A percentile compares a stretch with the other conserved stretches of the same genome.
Conservation (phyloP, 1,284 basidiomycete genomes). For the Ustilago crameri region DNA sequence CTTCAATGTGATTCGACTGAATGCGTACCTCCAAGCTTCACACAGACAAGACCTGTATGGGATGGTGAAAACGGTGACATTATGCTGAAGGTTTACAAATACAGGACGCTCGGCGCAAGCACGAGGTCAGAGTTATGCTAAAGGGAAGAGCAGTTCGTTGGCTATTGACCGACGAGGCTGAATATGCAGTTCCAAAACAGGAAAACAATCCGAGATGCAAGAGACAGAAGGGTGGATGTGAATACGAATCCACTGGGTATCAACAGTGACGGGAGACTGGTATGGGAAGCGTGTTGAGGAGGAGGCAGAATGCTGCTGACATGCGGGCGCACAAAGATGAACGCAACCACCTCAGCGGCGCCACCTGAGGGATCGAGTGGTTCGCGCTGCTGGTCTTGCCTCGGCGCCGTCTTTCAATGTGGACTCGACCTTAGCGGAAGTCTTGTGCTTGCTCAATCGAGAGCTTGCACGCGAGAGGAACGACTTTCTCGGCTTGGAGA, state of each 20-base stretch:
- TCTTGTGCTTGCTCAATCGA: constrained; percentile 26
- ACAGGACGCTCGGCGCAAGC: constrained; percentile 3
- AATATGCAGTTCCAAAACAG: neutral
- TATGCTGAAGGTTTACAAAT: constrained; percentile 6
- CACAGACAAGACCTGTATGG: no score
- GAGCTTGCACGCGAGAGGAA: constrained; percentile 22
- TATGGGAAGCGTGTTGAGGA: no score
- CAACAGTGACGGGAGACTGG: no score
- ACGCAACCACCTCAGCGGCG: constrained; percentile 4
- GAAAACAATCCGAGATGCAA: neutral
- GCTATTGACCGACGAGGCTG: neutral
- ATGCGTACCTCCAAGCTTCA: no score
- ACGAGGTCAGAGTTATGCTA: constrained; percentile 1
- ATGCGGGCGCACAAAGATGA: neutral
- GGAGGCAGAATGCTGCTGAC: no score
- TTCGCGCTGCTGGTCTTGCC: constrained; percentile 7
- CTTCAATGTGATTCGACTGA: no score
- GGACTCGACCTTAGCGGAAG: constrained; percentile 1
- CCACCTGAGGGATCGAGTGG: constrained; percentile 26
- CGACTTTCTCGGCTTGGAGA: constrained; percentile 17
- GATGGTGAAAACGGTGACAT: no score
- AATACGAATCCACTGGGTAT: no score
- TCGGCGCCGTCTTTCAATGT: neutral
- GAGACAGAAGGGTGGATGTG: neutral
- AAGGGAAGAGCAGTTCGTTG: neutral